Evolutionary conservation across 2,329 filamentous ascomycete species (phyloP), one percentile per base, ranked within the genome.

Genomic region (Aureobasidium sp.): DNA sequence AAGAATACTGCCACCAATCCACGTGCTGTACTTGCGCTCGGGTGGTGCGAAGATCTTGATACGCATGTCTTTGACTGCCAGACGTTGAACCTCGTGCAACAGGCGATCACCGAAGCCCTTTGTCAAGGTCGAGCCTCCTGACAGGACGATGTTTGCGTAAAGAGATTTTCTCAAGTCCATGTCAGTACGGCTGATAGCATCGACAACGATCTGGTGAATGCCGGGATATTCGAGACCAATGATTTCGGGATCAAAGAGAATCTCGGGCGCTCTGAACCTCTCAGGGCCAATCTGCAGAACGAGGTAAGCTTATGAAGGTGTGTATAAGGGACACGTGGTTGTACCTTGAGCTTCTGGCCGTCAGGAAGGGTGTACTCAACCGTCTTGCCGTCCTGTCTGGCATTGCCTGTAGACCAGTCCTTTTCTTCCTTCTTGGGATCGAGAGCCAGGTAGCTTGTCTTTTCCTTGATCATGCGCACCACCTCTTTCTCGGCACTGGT

Each of bases 41-140:
- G 94, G 93, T 61, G 94, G 94, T 60, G 94, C 94, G 79, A 96
- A 96, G 73, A 99, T 99, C 82, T 97, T 96, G 80, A 99, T 97
- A 71, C 92, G 87, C 93, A 97, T 99, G 75, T 99, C 94, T 81
- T 97, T 97, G 69, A 97, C 91, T 12, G 94, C 94, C 70, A 97
- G 80, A 73, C 88, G 84, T 78, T 97, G 94, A 67, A 97, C 88
- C 78, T 99, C 94, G 68, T 90, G 87, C 72, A 99, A 81, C 69
- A 99, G 79, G 57, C 94, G 85, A 76, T 97, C 94, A 62, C 93
- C 93, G 73, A 99, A 99, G 48, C 94, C 94, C 79, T 94, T 97
- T 69, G 92, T 97, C 72, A 99, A 81, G 29, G 94, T 99, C 71
- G 91, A 96, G 60, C 94, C 94, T 65, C 94, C 94, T 0, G 93